Evolutionary conservation across 2,329 filamentous ascomycete genomes (phyloP).

Genomic region (Chaetothyriales sp.): DNA sequence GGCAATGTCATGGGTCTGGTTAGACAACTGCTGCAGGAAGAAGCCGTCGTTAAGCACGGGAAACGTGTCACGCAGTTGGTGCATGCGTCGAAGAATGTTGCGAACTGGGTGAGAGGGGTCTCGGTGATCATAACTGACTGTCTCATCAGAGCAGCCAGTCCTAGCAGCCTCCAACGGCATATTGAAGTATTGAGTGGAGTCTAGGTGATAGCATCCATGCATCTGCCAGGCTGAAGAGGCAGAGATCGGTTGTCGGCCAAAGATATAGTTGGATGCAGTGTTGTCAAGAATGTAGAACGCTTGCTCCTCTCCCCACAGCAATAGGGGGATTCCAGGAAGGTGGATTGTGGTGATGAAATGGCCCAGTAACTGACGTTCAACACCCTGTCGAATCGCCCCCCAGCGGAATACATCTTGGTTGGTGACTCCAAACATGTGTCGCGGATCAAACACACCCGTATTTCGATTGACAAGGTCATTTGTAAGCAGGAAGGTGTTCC

Average conservation of each 20-base stretch:
- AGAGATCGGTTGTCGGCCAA: constrained; percentile 48
- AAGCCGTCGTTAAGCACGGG: constrained; percentile 47
- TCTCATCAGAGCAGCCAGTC: constrained; percentile 32
- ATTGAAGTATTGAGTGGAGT: constrained; percentile 41
- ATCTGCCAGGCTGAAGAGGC: constrained; percentile 47
- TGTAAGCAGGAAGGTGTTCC: constrained; percentile 41
- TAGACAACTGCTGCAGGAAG: constrained; percentile 40
- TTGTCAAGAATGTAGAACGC: constrained; percentile 49
- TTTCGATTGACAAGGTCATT: constrained; percentile 48
- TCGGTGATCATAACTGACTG: constrained; percentile 44
- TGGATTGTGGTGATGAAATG: constrained; percentile 44
- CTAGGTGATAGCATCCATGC: constrained; percentile 48
- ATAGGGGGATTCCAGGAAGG: constrained; percentile 45
- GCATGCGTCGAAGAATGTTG: constrained; percentile 48
- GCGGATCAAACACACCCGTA: constrained; percentile 46
- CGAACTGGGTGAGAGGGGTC: constrained; percentile 47
- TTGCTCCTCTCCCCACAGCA: constrained; percentile 53
- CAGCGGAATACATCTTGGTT: constrained; percentile 54
- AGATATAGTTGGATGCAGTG: constrained; percentile 50
- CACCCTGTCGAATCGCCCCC: constrained; percentile 43
- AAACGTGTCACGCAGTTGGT: constrained; percentile 41
- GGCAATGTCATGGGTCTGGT: constrained; percentile 36
- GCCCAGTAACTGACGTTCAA: constrained; percentile 41
- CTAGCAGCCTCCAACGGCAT: constrained; percentile 42
- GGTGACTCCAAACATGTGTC: constrained; percentile 49